Evolutionary conservation across 441 rosid genomes (phyloP).

Genomic region (Eruca vesicaria): DNA sequence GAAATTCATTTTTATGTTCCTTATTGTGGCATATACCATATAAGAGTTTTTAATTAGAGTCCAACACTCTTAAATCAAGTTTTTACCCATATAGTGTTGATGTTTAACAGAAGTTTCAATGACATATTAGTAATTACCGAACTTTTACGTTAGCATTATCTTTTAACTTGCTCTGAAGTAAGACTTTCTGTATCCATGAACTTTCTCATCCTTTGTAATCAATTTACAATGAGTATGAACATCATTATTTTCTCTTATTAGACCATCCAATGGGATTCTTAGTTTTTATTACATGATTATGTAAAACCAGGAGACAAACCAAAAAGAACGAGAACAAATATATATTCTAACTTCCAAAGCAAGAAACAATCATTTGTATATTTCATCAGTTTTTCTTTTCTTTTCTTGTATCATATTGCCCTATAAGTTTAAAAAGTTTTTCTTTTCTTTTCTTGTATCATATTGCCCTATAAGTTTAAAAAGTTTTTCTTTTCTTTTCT

Average conservation of each 20-base stretch:
- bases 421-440: no score
- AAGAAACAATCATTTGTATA: not conserved
- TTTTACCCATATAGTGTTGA: not conserved
- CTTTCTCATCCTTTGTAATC: not conserved
- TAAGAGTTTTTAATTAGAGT: not conserved
- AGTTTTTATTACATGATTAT: no score
- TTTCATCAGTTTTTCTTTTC: not conserved
- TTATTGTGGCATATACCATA: not conserved
- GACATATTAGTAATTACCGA: no score
- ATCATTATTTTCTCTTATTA: no score
- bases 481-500: not conserved
- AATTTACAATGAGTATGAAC: not conserved
- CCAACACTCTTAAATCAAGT: not conserved
- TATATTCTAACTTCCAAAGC: not conserved
- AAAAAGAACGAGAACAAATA: no score
- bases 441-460: no score
- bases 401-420: no score
- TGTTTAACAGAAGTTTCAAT: not conserved
- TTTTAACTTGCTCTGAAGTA: not conserved
- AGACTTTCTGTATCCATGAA: not conserved
- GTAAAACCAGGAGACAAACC: no score
- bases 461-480: no score
- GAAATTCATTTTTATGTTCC: not conserved
- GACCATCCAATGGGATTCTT: no score
- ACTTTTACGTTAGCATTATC: not conserved